Percentiles rank a stretch among this genome's conserved stretches.
These are phyloP conservation scores for Bocquillonia castaneifolia DNA, from an alignment of 441 rosid genomes.

Conservation along the genomic window DNA sequence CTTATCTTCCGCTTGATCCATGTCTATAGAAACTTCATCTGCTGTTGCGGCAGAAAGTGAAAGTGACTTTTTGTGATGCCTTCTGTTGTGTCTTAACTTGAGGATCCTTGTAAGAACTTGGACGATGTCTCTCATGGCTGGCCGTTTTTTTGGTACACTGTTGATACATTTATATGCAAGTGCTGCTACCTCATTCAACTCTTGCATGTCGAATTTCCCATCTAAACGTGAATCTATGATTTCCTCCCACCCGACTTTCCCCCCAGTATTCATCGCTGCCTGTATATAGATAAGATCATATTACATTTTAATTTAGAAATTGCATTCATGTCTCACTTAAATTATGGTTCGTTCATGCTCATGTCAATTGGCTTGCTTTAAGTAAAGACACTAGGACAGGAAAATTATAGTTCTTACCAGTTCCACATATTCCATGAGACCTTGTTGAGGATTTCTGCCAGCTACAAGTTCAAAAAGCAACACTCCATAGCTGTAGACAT, in stretches of 20 bases:
- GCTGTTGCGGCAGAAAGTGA: conserved; percentile 38
- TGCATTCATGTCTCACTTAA: no score
- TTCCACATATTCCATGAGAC: conserved; percentile 91
- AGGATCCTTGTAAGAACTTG: conserved; percentile 72
- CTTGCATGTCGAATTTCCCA: conserved; percentile 62
- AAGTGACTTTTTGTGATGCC: conserved; percentile 50
- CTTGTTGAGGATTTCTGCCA: conserved; percentile 90
- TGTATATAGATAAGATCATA: conserved; percentile 27
- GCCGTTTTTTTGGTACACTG: conserved; percentile 67
- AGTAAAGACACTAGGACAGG: no score
- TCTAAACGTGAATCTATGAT: conserved; percentile 73
- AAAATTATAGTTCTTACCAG: conserved; percentile 49
- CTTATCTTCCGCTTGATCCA: conserved; percentile 44
- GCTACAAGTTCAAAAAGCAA: conserved; percentile 91
- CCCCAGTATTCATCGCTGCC: conserved; percentile 90
- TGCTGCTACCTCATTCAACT: conserved; percentile 79
- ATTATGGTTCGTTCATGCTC: no score
- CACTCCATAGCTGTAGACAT: conserved; percentile 92
- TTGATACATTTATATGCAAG: conserved; percentile 82
- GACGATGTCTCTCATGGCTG: conserved; percentile 89
- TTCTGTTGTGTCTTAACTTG: conserved; percentile 55
- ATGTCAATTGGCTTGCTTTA: no score
- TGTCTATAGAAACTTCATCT: conserved; percentile 44
- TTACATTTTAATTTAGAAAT: background rate
- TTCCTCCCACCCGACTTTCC: conserved; percentile 94